A percentile compares a stretch with the other conserved stretches of the same genome.
These are phyloP conservation scores for Selenicereus undatus DNA, from an alignment of 148 eudicot species.

Conservation along the genomic window DNA sequence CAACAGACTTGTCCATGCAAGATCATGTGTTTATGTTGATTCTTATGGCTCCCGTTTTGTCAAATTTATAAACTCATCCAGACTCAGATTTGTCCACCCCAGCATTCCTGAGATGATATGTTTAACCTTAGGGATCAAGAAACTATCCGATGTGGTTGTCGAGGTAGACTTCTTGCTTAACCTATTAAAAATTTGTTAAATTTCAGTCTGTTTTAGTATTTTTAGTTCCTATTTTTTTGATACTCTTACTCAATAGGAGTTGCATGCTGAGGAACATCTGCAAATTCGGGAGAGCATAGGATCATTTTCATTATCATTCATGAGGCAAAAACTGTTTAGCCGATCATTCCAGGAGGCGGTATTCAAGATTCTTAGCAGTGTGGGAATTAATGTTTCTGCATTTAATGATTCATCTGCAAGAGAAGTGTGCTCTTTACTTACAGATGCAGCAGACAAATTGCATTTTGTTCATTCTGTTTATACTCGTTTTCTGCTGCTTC, in stretches of 20 bases:
- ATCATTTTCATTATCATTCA: constrained; percentile 45
- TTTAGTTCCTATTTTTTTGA: neutral
- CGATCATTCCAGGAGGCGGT: constrained; percentile 83
- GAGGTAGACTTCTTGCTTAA: constrained; percentile 54
- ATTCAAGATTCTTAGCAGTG: constrained; percentile 48
- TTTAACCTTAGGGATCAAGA: constrained; percentile 60
- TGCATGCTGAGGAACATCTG: constrained; percentile 49
- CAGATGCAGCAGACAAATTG: constrained; percentile 58
- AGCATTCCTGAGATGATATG: constrained; percentile 73
- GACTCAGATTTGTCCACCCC: constrained; percentile 70
- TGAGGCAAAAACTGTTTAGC: constrained; percentile 60
- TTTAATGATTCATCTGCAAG: constrained; percentile 35
- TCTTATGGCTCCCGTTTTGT: constrained; percentile 80
- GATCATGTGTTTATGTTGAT: constrained; percentile 83
- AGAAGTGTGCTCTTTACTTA: constrained; percentile 37
- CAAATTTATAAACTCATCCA: constrained; percentile 67
- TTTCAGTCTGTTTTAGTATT: neutral
- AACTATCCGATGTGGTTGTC: constrained; percentile 83
- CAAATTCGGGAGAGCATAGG: constrained; percentile 55
- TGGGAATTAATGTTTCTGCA: constrained; percentile 35
- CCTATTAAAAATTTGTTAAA: neutral
- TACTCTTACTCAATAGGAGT: constrained; percentile 43
- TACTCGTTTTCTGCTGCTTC: constrained; percentile 80
- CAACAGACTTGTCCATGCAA: constrained; percentile 89
- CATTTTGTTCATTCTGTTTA: constrained; percentile 68